Evolutionary conservation across 345 rosid species (phyloP), one percentile per base, ranked within the genome.

Genomic region (Syzygium grande): DNA sequence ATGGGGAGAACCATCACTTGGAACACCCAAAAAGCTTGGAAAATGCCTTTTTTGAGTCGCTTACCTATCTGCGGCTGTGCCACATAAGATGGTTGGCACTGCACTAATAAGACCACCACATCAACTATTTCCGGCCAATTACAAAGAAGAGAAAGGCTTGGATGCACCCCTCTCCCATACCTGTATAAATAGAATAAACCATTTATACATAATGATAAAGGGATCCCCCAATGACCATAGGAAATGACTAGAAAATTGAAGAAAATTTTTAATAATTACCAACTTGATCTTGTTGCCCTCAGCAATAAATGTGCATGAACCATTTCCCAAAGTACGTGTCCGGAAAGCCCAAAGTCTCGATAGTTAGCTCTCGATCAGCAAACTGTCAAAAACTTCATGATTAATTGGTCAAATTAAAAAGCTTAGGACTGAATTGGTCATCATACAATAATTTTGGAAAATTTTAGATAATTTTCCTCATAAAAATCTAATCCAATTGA

Each of bases 51-150:
- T 54, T 3, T 53, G 6, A 54, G 22, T 23, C 22, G 10, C 58
- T 10, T 19, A 54, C 4, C 22, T 22, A 22, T 9, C 27, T 2
- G 25, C 6, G 46, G 46, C 46, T 1, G 6, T 59, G 0, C 3
- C 12, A 27, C 0, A 12, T 25, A 59, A 25, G 7, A 59, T 11
- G 3, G 0, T 7, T 0, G 2, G 14, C 0, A 13, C 29, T 11
- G 6, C 0, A 13, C 65, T 11, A 11, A 25, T 1, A 11, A 0
- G 3, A 58, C 3, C 27, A 5, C 65, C 14, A 25, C 25, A 3
- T 58, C 1, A 58, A 0, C 27, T 1, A 58, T 58, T 58, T 58
- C 29, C 3, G 1, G 11, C 2, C 65, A 58, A 58, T 58, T 58
- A 58, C 7, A 58, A 58, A 58, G 6, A 5, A 58, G 29, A 58